These are phyloP conservation scores for Colletotrichum caudatum DNA, from an alignment of 2,329 filamentous ascomycete genomes.

Conservation along the genomic window DNA sequence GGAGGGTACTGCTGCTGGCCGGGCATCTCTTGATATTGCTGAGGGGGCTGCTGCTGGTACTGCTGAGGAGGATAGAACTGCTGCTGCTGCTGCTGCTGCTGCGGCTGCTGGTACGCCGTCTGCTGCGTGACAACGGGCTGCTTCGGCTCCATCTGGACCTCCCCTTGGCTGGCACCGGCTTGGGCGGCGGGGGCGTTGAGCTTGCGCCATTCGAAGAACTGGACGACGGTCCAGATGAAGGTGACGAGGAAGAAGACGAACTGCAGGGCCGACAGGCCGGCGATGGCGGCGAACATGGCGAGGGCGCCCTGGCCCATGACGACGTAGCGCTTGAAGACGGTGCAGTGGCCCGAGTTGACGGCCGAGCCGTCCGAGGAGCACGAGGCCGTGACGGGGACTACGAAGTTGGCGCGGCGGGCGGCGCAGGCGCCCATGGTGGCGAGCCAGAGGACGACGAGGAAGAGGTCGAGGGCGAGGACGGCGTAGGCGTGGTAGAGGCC, in stretches of 20 bases:
- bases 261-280: slow-evolving; percentile 58
- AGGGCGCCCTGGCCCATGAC: slow-evolving; percentile 53
- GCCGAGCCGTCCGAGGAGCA: slow-evolving; percentile 54
- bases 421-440: slow-evolving; percentile 57
- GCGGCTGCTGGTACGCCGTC: slow-evolving; percentile 43
- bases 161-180: slow-evolving; percentile 43
- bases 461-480: slow-evolving; percentile 56
- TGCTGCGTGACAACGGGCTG: slow-evolving; percentile 39
- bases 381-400: slow-evolving; percentile 48
- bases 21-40: slow-evolving; percentile 24
- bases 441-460: slow-evolving; percentile 62
- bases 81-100: slow-evolving; percentile 6
- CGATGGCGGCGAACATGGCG: slow-evolving; percentile 54
- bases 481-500: slow-evolving; percentile 58
- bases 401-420: slow-evolving; percentile 53
- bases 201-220: slow-evolving; percentile 54
- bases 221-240: slow-evolving; percentile 52
- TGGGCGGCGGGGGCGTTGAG: slow-evolving; percentile 31
- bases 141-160: slow-evolving; percentile 51
- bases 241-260: slow-evolving; percentile 56
- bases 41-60: slow-evolving; percentile 12
- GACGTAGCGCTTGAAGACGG: slow-evolving; percentile 47
- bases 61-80: slow-evolving; percentile 15
- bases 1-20: slow-evolving; percentile 11
- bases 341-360: slow-evolving; percentile 55